Conservation (phyloP, 2,329 filamentous ascomycete genomes). For the Xylariaceae sp. region DNA sequence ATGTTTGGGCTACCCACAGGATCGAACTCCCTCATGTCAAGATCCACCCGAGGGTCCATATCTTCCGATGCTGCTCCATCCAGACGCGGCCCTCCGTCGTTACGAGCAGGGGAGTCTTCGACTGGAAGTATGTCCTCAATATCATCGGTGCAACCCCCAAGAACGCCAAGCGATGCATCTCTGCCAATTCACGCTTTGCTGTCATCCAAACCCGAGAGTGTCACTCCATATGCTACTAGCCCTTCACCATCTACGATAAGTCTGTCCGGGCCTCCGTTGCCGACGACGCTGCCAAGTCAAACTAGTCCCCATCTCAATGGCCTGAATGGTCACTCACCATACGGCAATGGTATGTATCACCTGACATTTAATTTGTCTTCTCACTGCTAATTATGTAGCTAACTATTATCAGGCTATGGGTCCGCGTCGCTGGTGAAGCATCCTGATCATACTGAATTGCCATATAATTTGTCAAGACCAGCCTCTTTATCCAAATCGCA, state of each 20-base stretch:
- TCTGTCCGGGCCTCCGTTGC: slow-evolving; percentile 16
- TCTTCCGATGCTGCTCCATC: slow-evolving; percentile 23
- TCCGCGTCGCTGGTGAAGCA: slow-evolving; percentile 12
- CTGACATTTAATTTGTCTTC: background rate
- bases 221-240: slow-evolving; percentile 14
- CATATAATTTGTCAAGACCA: no score
- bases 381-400: background rate
- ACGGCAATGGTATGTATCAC: slow-evolving; percentile 14
- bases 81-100: slow-evolving; percentile 35
- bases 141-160: slow-evolving; percentile 37
- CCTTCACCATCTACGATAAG: slow-evolving; percentile 8
- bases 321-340: slow-evolving; percentile 11
- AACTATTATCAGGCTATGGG: slow-evolving; percentile 10
- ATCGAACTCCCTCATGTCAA: slow-evolving; percentile 3
- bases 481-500: slow-evolving; percentile 8
- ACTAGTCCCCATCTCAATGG: slow-evolving; percentile 10
- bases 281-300: slow-evolving; percentile 17
- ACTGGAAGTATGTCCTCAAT: slow-evolving; percentile 39
- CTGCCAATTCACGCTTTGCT: slow-evolving; percentile 54
- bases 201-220: slow-evolving; percentile 35
- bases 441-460: no score
- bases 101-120: slow-evolving; percentile 38
- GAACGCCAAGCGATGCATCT: slow-evolving; percentile 47
- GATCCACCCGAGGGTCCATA: slow-evolving; percentile 10
- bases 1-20: slow-evolving; percentile 18